Conservation (phyloP, 139 green algal genomes). For the Monoraphidium neglectum region DNA sequence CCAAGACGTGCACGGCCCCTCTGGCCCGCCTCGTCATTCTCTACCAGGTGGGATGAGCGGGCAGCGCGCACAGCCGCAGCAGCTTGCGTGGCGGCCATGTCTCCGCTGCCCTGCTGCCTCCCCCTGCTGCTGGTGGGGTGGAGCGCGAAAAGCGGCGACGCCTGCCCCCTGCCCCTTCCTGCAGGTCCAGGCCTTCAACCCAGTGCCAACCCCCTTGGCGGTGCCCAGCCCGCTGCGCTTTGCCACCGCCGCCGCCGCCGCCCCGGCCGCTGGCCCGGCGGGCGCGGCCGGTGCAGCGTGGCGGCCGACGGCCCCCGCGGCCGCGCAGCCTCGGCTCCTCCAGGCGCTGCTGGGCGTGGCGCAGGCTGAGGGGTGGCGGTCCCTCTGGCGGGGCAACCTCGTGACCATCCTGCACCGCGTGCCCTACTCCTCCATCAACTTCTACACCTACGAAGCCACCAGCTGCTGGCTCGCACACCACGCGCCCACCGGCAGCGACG, state of each 20-base stretch:
- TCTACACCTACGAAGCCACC: constrained; percentile 87
- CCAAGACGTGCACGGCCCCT: constrained; percentile 89
- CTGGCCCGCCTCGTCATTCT: constrained; percentile 94
- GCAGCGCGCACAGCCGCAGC: neutral
- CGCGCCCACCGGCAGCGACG: constrained; percentile 35
- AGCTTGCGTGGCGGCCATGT: neutral
- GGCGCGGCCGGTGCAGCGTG: too few species aligned
- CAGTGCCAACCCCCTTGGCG: neutral
- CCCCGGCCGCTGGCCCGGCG: neutral
- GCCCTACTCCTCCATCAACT: constrained; percentile 96
- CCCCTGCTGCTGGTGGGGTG: neutral
- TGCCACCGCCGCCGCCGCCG: neutral
- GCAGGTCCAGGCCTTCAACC: neutral
- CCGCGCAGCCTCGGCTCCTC: neutral
- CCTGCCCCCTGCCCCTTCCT: neutral
- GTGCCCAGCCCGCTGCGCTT: neutral
- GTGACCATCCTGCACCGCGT: constrained; percentile 93
- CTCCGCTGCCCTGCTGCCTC: neutral
- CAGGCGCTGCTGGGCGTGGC: constrained; percentile 39
- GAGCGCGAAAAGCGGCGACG: neutral
- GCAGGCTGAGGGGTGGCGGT: constrained; percentile 69
- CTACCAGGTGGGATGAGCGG: constrained; percentile 81
- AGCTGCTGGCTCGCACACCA: constrained; percentile 22
- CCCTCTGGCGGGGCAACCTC: constrained; percentile 94
- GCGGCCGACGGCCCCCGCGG: neutral